Percentiles rank a stretch among this genome's conserved stretches.
Conservation (phyloP, 2,329 filamentous ascomycete genomes). For the Aspergillus tamarii region DNA sequence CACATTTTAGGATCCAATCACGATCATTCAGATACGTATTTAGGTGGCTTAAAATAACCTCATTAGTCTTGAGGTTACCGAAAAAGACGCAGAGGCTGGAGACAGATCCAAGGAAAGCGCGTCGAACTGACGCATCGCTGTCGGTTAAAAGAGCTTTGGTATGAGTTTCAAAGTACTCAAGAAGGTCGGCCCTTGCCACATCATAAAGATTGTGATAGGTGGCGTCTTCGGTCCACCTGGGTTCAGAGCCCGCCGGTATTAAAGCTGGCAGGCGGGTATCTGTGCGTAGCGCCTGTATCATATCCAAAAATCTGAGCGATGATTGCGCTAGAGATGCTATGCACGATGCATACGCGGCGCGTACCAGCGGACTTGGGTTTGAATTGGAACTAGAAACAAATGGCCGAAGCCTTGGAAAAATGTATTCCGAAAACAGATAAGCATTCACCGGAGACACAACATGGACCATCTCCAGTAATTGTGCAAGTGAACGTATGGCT, state of each 20-base stretch:
- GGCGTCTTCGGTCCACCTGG: slow-evolving; percentile 67
- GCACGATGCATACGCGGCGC: slow-evolving; percentile 91
- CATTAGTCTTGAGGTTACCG: slow-evolving; percentile 85
- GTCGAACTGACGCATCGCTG: slow-evolving; percentile 77
- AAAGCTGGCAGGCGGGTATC: slow-evolving; percentile 78
- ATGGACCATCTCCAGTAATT: slow-evolving; percentile 82
- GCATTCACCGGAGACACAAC: slow-evolving; percentile 79
- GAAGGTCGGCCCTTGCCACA: slow-evolving; percentile 77
- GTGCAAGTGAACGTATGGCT: slow-evolving; percentile 82
- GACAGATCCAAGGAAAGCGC: slow-evolving; percentile 89
- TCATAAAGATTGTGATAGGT: slow-evolving; percentile 86
- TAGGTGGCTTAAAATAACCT: slow-evolving; percentile 92
- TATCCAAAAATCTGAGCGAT: slow-evolving; percentile 81
- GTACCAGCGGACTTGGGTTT: slow-evolving; percentile 70
- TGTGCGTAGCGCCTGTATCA: slow-evolving; percentile 83
- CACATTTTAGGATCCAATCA: slow-evolving; percentile 95
- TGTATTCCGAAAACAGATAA: slow-evolving; percentile 69
- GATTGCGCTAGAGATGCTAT: slow-evolving; percentile 86
- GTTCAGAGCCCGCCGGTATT: slow-evolving; percentile 75
- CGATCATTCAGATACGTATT: slow-evolving; percentile 97
- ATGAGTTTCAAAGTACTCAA: slow-evolving; percentile 82
- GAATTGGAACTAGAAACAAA: slow-evolving; percentile 58
- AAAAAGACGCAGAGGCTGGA: slow-evolving; percentile 94
- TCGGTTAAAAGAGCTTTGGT: slow-evolving; percentile 91
- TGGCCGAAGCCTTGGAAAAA: slow-evolving; percentile 61